Evolutionary conservation across 768 basidiomycete species (phyloP), one percentile per base, ranked within the genome.

Genomic region (Tephrocybe rancida): DNA sequence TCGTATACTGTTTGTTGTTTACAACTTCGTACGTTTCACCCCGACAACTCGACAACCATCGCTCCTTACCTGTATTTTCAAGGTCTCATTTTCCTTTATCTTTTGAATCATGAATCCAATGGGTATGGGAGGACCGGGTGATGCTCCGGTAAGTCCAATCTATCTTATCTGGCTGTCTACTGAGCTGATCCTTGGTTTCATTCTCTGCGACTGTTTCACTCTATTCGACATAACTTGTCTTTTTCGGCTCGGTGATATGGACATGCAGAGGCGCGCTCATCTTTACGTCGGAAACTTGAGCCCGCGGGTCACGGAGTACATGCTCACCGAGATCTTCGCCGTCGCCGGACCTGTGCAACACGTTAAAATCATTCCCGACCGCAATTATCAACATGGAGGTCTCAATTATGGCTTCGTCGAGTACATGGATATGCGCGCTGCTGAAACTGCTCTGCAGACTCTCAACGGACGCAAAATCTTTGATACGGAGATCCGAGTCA

Each of bases 401-500:
- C 88, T 97, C 73, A 98, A 98, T 79, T 99, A 98, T 67, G 97
- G 97, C 63, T 99, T 95, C 74, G 95, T 98, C 72, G 97, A 99
- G 74, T 99, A 98, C 76, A 88, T 92, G 71, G 95, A 98, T 71
- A 95, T 98, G 92, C 89, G 93, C 59, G 92, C 95, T 32, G 97
- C 97, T 32, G 97, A 99, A 75, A 98, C 97, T 45, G 97, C 97
- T n/a, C 80, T 99, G 30, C 90, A 95, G 74, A 98, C 97, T 39
- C 84, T 99, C 64, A 98, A 98, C 70, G 97, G 97, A 42, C 91
- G 97, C 68, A 97, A 98, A 80, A 98, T 99, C 65, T 99, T 98
- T 65, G 97, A 99, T 75, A 97, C 97, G 34, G 97, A 99, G 76
- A 95, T 99, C 64, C 87, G 94, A 61, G 95, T 98, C 77, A 99